These are phyloP conservation scores for Wilcoxina mikolae DNA, from an alignment of 495 filamentous ascomycete genomes.

Conservation along the genomic window DNA sequence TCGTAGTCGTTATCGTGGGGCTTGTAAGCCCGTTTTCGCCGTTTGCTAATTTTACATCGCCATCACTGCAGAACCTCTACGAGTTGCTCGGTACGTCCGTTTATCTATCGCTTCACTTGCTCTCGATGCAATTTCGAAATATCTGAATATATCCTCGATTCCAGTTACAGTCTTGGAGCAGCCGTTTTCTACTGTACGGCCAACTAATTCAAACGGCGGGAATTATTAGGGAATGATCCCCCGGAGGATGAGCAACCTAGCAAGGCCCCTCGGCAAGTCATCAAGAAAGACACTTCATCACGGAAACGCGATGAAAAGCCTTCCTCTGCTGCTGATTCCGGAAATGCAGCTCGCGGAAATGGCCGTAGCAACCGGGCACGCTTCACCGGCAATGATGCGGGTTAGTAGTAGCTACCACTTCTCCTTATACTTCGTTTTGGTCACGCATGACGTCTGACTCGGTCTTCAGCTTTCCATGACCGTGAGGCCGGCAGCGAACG, in stretches of 20 bases:
- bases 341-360: conserved; percentile 29
- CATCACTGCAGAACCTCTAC: conserved; percentile 55
- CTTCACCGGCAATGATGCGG: conserved; percentile 63
- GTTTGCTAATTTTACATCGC: conserved; percentile 5
- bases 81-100: conserved; percentile 65
- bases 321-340: conserved; percentile 29
- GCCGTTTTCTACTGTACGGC: neutral
- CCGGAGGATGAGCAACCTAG: conserved; percentile 68
- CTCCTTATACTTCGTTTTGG: neutral
- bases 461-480: conserved; percentile 69
- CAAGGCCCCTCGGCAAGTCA: conserved; percentile 62
- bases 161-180: too few relatives aligned
- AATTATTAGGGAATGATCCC: conserved; percentile 66
- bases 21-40: too few relatives aligned
- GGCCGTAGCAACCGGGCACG: conserved; percentile 38
- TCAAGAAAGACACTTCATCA: conserved; percentile 64
- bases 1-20: too few relatives aligned
- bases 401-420: conserved; percentile 37
- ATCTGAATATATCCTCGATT: neutral
- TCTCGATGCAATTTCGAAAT: neutral
- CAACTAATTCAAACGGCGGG: neutral
- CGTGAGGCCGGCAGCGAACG: conserved; percentile 62
- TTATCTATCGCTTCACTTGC: neutral
- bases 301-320: conserved; percentile 83
- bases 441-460: neutral